Conservation (phyloP, 2,329 filamentous ascomycete species). For the Paecilomyces fulvus region DNA sequence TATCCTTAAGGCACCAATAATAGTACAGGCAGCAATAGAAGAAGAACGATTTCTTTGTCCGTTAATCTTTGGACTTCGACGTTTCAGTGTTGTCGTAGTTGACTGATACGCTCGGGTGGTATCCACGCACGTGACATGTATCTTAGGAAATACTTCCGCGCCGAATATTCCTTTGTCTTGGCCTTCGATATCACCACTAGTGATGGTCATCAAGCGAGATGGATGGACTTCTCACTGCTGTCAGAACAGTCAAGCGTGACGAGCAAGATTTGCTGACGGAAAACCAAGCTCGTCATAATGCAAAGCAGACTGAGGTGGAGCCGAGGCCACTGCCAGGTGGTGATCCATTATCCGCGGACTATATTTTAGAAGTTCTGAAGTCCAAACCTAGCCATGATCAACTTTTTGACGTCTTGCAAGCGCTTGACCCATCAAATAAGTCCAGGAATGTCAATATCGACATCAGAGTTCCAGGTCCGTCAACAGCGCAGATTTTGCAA, state of each 20-base stretch:
- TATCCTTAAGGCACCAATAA: not conserved
- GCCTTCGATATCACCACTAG: not conserved
- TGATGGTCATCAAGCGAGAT: conserved; percentile 13
- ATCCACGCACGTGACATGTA: not conserved
- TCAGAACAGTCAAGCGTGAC: conserved; percentile 27
- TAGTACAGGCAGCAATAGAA: not conserved
- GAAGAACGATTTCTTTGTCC: not conserved
- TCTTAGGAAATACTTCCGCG: not conserved
- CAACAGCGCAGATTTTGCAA: conserved; percentile 66
- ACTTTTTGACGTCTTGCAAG: conserved; percentile 22
- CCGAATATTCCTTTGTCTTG: not conserved
- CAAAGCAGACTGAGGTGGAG: conserved; percentile 3
- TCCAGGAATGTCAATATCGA: conserved; percentile 32
- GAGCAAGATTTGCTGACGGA: conserved; percentile 11
- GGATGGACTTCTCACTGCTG: conserved; percentile 31
- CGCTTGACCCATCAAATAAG: conserved; percentile 27
- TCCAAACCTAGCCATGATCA: conserved; percentile 29
- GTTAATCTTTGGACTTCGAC: not conserved
- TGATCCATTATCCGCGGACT: conserved; percentile 18
- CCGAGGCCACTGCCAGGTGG: conserved; percentile 7
- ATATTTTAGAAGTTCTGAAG: conserved; percentile 30
- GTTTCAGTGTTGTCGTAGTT: not conserved
- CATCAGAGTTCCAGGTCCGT: conserved; percentile 55
- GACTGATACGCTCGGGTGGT: not conserved
- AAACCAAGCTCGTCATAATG: conserved; percentile 3